Conservation (phyloP, 2,329 filamentous ascomycete species). For the Cercospora zeae-maydis region DNA sequence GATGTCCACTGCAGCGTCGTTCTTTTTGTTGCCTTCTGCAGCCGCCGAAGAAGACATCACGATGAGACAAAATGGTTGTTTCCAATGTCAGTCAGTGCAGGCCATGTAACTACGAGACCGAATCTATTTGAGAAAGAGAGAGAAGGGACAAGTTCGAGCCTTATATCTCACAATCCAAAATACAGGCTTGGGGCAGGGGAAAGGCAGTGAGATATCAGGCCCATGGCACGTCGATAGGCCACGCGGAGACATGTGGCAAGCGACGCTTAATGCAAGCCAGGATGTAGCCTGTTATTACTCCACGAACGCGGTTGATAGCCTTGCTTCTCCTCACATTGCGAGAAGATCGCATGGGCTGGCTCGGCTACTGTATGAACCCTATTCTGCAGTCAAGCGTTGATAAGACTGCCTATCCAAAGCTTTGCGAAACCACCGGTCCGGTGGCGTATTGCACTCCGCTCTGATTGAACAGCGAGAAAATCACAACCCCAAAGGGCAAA, state of each 20-base stretch:
- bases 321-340: too few species aligned
- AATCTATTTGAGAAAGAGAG: not conserved
- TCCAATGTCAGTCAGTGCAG: not conserved
- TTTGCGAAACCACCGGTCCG: not conserved
- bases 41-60: not conserved
- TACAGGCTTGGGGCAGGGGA: not conserved
- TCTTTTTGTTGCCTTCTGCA: not conserved
- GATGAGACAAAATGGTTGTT: not conserved
- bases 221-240: not conserved
- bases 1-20: not conserved
- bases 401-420: constrained; percentile 3
- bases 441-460: constrained; percentile 1
- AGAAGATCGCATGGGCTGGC: not conserved
- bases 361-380: not conserved
- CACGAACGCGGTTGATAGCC: not conserved
- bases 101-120: not conserved
- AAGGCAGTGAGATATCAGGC: not conserved
- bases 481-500: not conserved
- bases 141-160: not conserved
- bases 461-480: not conserved
- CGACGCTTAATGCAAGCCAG: not conserved
- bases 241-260: not conserved
- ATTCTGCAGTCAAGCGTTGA: not conserved
- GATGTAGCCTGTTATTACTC: not conserved
- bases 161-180: not conserved